phyloP scores from a whole-genome alignment of 2,329 filamentous ascomycete species.

The Shiraia bambusicola region DNA sequence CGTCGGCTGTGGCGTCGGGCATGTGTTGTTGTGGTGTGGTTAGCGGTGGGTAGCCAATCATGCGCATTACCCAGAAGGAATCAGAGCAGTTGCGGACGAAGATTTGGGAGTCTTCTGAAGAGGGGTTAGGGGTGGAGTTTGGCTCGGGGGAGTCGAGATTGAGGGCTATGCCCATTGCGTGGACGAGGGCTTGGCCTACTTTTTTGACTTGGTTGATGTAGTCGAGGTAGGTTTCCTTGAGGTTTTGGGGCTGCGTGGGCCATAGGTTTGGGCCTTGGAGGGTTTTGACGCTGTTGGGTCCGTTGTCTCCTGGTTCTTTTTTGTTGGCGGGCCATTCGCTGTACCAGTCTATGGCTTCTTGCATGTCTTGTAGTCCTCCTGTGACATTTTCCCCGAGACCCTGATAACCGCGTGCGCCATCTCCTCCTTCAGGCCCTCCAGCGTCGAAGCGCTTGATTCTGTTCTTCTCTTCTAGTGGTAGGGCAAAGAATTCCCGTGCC shows the following conservation, averaged over 20 bases:
- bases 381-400: conserved; percentile 44
- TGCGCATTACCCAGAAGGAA: conserved; percentile 46
- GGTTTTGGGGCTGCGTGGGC: conserved; percentile 37
- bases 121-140: background rate
- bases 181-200: conserved; percentile 38
- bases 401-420: conserved; percentile 44
- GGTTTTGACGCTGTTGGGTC: conserved; percentile 26
- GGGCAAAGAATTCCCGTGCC: conserved; percentile 40
- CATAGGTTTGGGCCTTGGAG: conserved; percentile 49
- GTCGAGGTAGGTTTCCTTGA: conserved; percentile 35
- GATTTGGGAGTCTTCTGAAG: conserved; percentile 29
- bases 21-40: background rate
- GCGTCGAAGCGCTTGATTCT: conserved; percentile 40
- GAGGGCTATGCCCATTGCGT: conserved; percentile 45
- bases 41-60: conserved; percentile 45
- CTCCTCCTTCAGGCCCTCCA: conserved; percentile 34
- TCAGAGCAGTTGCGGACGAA: conserved; percentile 36
- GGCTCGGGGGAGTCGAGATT: conserved; percentile 19
- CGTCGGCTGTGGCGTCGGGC: conserved; percentile 9
- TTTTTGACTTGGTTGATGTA: conserved; percentile 32
- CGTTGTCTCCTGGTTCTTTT: conserved; percentile 16
- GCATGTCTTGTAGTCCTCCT: conserved; percentile 36
- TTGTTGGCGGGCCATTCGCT: conserved; percentile 33
- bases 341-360: conserved; percentile 47
- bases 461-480: conserved; percentile 31